These are phyloP conservation scores for Pleurotus eryngii DNA, from an alignment of 768 basidiomycete genomes.

Conservation along the genomic window DNA sequence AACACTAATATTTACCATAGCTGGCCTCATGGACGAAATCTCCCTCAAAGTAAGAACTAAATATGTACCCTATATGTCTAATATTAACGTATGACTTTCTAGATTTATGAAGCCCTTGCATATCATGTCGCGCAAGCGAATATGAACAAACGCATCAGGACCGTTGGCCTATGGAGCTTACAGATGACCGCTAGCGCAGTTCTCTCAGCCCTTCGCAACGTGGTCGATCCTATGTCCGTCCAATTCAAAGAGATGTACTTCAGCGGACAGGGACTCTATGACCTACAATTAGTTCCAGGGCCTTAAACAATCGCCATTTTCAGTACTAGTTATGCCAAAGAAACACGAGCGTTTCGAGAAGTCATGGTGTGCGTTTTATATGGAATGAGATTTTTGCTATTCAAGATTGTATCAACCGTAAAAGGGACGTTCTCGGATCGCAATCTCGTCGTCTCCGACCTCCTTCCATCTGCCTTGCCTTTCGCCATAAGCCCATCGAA, in stretches of 20 bases:
- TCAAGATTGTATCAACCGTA: background rate
- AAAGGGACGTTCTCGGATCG: background rate
- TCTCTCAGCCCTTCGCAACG: conserved; percentile 69
- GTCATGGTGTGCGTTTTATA: no score
- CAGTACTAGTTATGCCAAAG: background rate
- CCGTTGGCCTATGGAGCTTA: conserved; percentile 91
- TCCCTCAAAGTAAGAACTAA: conserved; percentile 63
- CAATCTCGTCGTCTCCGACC: background rate
- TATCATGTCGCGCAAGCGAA: conserved; percentile 92
- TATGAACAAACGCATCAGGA: conserved; percentile 84
- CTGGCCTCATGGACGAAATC: conserved; percentile 89
- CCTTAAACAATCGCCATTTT: background rate
- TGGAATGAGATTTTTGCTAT: no score
- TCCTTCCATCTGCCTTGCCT: background rate
- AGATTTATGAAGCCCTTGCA: conserved; percentile 91
- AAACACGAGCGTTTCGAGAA: no score
- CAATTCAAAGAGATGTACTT: conserved; percentile 44
- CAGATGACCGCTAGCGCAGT: conserved; percentile 92
- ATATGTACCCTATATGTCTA: background rate
- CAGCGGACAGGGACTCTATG: conserved; percentile 25
- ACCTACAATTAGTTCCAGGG: conserved; percentile 3
- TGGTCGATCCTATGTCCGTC: conserved; percentile 66
- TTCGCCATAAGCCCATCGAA: background rate
- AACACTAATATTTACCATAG: conserved; percentile 35
- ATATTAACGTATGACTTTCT: conserved; percentile 4